Percentiles rank a stretch among this genome's conserved stretches.
These are phyloP conservation scores for Camellia oleifera DNA, from an alignment of 179 eudicot genomes.

Conservation along the genomic window DNA sequence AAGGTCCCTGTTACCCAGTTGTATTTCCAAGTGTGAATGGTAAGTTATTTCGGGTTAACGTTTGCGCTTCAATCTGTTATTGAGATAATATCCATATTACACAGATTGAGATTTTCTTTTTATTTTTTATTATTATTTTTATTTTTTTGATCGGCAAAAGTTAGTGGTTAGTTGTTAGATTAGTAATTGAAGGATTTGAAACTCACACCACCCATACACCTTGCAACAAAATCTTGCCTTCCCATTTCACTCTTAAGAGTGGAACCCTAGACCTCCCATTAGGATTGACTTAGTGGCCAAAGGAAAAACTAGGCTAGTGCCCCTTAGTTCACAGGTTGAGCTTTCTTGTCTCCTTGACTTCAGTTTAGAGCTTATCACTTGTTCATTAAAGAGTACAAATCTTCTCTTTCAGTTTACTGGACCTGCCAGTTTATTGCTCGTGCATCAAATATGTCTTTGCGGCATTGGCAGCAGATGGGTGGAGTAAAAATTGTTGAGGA, in stretches of 20 bases:
- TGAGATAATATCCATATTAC: neutral
- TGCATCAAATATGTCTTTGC: slow-evolving; percentile 82
- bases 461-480: slow-evolving; percentile 88
- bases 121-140: no score
- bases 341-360: neutral
- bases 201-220: no score
- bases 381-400: neutral
- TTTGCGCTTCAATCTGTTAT: neutral
- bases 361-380: neutral
- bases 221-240: no score
- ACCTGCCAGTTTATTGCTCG: slow-evolving; percentile 90
- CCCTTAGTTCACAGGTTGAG: neutral
- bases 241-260: no score
- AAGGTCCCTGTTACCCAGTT: slow-evolving; percentile 98
- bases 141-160: no score
- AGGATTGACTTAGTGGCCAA: no score
- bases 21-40: slow-evolving; percentile 96
- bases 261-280: no score
- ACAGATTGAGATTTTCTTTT: neutral
- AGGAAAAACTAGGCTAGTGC: no score
- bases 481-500: slow-evolving; percentile 79
- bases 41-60: slow-evolving; percentile 25
- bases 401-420: slow-evolving; percentile 66
- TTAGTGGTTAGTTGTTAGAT: no score
- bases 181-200: no score